Evolutionary conservation across 208 protist genomes (phyloP).

Genomic region (Borovskyia barvae): DNA sequence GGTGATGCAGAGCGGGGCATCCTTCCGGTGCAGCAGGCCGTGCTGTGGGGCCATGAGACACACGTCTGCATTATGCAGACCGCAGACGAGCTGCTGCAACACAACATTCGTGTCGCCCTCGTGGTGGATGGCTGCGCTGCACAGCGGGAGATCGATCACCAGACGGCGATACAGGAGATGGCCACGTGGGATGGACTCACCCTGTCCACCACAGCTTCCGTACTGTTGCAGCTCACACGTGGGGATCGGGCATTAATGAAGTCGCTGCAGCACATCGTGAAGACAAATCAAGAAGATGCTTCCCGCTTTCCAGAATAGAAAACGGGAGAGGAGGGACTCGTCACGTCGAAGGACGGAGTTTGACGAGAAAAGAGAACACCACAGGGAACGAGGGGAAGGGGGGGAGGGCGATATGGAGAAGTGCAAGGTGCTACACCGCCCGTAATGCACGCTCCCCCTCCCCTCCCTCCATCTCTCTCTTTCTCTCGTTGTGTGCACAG

Average conservation of each 20-base stretch:
- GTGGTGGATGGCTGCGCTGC: slow-evolving; percentile 65
- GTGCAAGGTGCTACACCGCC: too few species aligned
- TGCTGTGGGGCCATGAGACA: slow-evolving; percentile 76
- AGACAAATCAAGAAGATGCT: background rate
- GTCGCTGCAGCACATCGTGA: background rate
- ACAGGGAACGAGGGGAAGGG: too few species aligned
- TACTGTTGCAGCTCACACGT: slow-evolving; percentile 54
- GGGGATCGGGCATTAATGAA: slow-evolving; percentile 2
- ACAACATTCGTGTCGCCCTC: slow-evolving; percentile 57
- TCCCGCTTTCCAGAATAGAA: background rate
- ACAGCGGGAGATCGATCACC: slow-evolving; percentile 46
- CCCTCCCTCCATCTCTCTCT: too few species aligned
- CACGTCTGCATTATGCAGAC: slow-evolving; percentile 87
- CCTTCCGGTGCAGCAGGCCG: slow-evolving; percentile 42
- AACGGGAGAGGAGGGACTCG: too few species aligned
- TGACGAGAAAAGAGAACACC: too few species aligned
- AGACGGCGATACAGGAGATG: slow-evolving; percentile 56
- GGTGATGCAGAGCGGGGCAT: slow-evolving; percentile 16
- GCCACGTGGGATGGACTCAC: slow-evolving; percentile 36
- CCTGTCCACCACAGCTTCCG: slow-evolving; percentile 58
- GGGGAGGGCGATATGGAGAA: too few species aligned
- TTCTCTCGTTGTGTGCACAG: too few species aligned
- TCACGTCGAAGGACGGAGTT: too few species aligned
- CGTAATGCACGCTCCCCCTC: too few species aligned
- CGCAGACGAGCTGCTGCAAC: slow-evolving; percentile 56